Base-by-base conservation (phyloP, 257 asterid genomes). In the Solanum rostratum region DNA sequence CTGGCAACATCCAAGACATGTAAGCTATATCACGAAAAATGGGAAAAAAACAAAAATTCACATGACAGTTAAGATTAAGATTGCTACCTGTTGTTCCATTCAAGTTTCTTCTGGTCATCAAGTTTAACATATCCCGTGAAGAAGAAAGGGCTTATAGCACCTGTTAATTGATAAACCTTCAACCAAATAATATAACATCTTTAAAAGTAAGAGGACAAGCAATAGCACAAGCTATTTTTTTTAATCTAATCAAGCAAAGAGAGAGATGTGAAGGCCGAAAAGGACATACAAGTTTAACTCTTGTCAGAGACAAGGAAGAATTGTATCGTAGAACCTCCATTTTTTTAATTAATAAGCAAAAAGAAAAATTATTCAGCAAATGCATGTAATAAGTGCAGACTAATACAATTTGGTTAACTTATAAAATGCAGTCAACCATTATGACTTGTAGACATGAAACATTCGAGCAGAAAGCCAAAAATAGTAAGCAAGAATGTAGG, bases 151-250 rank as follows among this genome's bases (percentile, higher is more conserved):
- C 98, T 97, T 52, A 95, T 86, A 73, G 83, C 90, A 89, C 97
- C 97, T 62, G 97, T 91, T 90, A 94, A 86, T 84, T 94, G 95
- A 88, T 91, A 94, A 86, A 95, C 98, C 99, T 97, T 84, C 90
- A 89, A 90, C 74, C 59, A 76, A 89, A 86, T 84, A 92, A 85
- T 84, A 89, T 81, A 54, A 84, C 52, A 87, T 82, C 86, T 50
- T 83, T 83, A 70, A 73, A 85, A 69, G 49, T 76, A 84, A 45
- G 30, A 86, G 9, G 55, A 63, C 73, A 37, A 50, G 33, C 57
- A 59, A 29, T 54, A 82, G 37, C 22, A 30, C 60, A 79, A 15
- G 62, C 20, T 55, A 50, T 24, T 18, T 74, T 45, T 70, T 7
- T 46, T 45, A n/a, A 12, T 13, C 33, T 9, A 37, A 19, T 49